Percentiles rank a stretch among this genome's conserved stretches.
phyloP scores from a whole-genome alignment of 1,139 yeast species.

The Geotrichum carabidarum region DNA sequence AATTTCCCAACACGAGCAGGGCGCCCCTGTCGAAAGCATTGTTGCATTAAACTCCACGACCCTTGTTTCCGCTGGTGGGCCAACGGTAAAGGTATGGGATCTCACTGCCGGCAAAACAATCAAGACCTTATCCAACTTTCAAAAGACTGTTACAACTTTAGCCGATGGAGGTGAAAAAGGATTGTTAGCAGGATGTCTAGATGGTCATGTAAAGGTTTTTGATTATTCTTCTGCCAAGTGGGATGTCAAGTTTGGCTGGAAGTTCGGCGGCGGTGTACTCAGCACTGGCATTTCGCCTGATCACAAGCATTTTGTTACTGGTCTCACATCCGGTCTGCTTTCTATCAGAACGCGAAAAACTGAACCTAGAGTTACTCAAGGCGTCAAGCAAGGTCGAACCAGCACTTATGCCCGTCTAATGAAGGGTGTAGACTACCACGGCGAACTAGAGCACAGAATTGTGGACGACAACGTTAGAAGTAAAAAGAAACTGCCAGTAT shows the following conservation, averaged over 20 bases:
- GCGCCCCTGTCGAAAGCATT: constrained; percentile 85
- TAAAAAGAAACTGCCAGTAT: constrained; percentile 63
- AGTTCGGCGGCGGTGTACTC: constrained; percentile 87
- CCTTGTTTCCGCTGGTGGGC: constrained; percentile 78
- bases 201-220: constrained; percentile 94
- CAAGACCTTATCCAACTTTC: constrained; percentile 70
- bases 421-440: constrained; percentile 85
- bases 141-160: constrained; percentile 85
- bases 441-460: constrained; percentile 77
- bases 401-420: constrained; percentile 69
- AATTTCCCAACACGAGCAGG: constrained; percentile 51
- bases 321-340: constrained; percentile 81
- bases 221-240: constrained; percentile 69
- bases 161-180: constrained; percentile 59
- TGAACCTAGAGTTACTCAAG: constrained; percentile 51
- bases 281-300: constrained; percentile 88
- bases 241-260: constrained; percentile 96
- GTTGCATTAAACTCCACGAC: constrained; percentile 75
- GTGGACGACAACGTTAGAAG: constrained; percentile 50
- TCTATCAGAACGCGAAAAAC: constrained; percentile 85
- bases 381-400: constrained; percentile 37
- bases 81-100: constrained; percentile 87
- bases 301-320: constrained; percentile 88
- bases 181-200: constrained; percentile 85
- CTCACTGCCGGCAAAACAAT: constrained; percentile 66